Evolutionary conservation across 1,284 basidiomycete species (phyloP).

Genomic region (Chalciporus sp.): DNA sequence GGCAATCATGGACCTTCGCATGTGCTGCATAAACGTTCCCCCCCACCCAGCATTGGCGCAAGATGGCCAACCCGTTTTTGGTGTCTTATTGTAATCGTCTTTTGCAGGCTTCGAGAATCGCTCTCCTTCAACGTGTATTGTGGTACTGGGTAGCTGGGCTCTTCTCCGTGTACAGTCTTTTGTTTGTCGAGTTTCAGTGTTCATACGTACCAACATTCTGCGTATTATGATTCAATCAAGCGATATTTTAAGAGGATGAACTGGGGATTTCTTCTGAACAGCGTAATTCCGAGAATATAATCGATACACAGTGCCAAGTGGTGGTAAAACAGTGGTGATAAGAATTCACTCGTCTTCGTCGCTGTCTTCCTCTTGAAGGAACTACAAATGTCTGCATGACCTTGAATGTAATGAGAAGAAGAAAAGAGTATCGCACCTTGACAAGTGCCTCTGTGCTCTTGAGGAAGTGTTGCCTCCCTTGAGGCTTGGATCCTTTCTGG

Average conservation of each 20-base stretch:
- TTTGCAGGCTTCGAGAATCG: background rate
- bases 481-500: constrained; percentile 93
- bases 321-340: background rate
- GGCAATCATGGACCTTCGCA: constrained; percentile 16
- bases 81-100: constrained; percentile 1
- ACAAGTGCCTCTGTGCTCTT: constrained; percentile 87
- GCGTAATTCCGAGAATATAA: constrained; percentile 17
- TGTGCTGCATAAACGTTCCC: constrained; percentile 22
- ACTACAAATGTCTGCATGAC: constrained; percentile 44
- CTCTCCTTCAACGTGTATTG: constrained; percentile 4
- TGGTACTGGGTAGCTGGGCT: background rate
- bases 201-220: constrained; percentile 6
- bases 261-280: constrained; percentile 15
- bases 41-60: constrained; percentile 1
- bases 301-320: constrained; percentile 18
- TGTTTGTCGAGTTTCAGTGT: constrained; percentile 1
- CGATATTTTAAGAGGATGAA: background rate
- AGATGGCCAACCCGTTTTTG: background rate
- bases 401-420: constrained; percentile 10
- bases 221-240: background rate
- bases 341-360: constrained; percentile 63
- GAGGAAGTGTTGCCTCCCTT: constrained; percentile 93
- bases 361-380: constrained; percentile 77
- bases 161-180: background rate
- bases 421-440: constrained; percentile 59